phyloP scores from a whole-genome alignment of 306 rosid species.

The Comarum palustre region DNA sequence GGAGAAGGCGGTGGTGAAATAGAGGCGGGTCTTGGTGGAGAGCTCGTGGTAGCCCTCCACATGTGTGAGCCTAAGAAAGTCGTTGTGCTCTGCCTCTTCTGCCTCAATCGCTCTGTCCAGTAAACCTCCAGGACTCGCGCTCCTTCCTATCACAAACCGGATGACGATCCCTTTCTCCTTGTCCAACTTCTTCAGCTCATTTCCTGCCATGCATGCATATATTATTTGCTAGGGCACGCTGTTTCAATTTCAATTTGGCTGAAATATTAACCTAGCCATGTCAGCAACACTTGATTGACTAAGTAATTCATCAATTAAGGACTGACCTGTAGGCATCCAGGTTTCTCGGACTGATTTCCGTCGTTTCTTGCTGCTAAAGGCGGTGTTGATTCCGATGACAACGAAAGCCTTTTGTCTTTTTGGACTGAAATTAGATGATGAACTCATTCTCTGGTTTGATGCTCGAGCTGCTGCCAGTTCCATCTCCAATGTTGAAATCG shows the following conservation, averaged over 20 bases:
- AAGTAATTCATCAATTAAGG: too few relatives aligned
- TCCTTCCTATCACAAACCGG: slow-evolving; percentile 86
- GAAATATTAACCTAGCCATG: not conserved
- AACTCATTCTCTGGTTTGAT: slow-evolving; percentile 3
- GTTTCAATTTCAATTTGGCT: not conserved
- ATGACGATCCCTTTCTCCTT: slow-evolving; percentile 75
- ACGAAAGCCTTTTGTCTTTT: slow-evolving; percentile 60
- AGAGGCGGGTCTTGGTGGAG: slow-evolving; percentile 79
- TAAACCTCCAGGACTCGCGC: slow-evolving; percentile 52
- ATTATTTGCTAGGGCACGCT: too few relatives aligned
- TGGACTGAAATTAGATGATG: not conserved
- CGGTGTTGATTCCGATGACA: slow-evolving; percentile 86
- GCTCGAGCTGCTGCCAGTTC: slow-evolving; percentile 55
- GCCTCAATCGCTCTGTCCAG: slow-evolving; percentile 69
- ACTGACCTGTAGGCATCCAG: slow-evolving; percentile 74
- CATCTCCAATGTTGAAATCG: slow-evolving; percentile 69
- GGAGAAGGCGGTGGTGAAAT: slow-evolving; percentile 61
- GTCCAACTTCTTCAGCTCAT: slow-evolving; percentile 52
- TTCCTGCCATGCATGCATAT: slow-evolving; percentile 38
- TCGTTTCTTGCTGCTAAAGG: slow-evolving; percentile 76
- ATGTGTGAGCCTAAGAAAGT: slow-evolving; percentile 69
- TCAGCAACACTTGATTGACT: not conserved
- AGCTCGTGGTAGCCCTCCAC: slow-evolving; percentile 83
- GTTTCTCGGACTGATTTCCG: slow-evolving; percentile 71
- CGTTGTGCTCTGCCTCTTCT: slow-evolving; percentile 64